phyloP scores from a whole-genome alignment of 75 land plant species.

The Sequoia sempervirens region DNA sequence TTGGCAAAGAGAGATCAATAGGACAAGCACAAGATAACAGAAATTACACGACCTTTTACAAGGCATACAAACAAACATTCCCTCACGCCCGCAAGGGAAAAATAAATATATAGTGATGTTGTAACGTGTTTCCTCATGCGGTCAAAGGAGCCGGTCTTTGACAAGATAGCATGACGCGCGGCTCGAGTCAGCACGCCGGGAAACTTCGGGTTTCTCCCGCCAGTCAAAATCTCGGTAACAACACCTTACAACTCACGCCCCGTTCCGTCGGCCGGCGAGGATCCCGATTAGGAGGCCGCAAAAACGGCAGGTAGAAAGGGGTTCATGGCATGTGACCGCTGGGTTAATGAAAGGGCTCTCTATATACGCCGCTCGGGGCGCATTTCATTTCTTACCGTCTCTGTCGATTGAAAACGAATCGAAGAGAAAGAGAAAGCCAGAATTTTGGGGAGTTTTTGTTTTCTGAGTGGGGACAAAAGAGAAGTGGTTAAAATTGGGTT shows the following conservation, averaged over 20 bases:
- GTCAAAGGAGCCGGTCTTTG: slow-evolving; percentile 6
- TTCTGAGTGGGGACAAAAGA: no score
- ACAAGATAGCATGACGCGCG: neutral
- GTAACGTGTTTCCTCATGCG: neutral
- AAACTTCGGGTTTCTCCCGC: neutral
- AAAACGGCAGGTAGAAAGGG: neutral
- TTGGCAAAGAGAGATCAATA: neutral
- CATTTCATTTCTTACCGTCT: neutral
- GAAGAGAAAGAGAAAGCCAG: neutral
- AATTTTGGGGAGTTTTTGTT: neutral
- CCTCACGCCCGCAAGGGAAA: neutral
- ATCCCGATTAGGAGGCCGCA: neutral
- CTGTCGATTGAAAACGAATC: no score
- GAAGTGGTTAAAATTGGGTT: no score
- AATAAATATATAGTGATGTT: neutral
- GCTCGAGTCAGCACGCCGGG: slow-evolving; percentile 9
- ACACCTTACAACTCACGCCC: neutral
- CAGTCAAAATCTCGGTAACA: neutral
- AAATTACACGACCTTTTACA: neutral
- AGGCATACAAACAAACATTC: neutral
- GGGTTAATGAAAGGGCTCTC: neutral
- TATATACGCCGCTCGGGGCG: no score
- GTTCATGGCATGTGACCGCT: neutral
- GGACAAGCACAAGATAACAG: neutral
- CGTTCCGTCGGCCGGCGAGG: neutral